Evolutionary conservation across 352 stramenopile genomes (phyloP).

Genomic region (Phytopythium cucurbitacearum): DNA sequence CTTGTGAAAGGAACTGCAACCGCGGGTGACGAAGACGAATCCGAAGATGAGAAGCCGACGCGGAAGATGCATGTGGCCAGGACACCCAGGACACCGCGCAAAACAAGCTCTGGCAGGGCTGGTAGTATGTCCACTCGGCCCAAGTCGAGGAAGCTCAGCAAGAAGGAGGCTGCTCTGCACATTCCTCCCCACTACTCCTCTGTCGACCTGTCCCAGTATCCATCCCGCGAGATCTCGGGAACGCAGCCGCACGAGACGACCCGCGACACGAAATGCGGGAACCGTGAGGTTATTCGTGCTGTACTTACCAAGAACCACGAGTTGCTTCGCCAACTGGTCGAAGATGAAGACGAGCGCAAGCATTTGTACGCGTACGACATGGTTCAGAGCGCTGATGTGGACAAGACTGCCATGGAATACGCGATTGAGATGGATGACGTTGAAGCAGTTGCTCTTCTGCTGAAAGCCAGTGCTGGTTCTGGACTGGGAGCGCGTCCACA

Average conservation of each 20-base stretch:
- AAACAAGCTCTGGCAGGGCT: too few species aligned
- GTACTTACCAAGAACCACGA: constrained; percentile 68
- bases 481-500: constrained; percentile 35
- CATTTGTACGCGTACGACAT: constrained; percentile 43
- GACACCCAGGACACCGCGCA: too few species aligned
- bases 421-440: constrained; percentile 58
- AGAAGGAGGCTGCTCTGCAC: constrained; percentile 21
- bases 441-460: constrained; percentile 26
- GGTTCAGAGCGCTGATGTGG: constrained; percentile 34
- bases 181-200: constrained; percentile 44
- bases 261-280: constrained; percentile 40
- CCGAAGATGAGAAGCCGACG: constrained; percentile 48
- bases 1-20: constrained; percentile 5
- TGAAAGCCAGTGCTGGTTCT: constrained; percentile 37
- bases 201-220: constrained; percentile 41
- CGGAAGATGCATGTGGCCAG: background rate
- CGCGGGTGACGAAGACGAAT: constrained; percentile 26
- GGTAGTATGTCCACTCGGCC: background rate
- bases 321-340: constrained; percentile 43
- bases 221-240: constrained; percentile 46
- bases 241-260: constrained; percentile 27
- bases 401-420: constrained; percentile 47
- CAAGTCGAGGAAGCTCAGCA: constrained; percentile 30
- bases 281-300: constrained; percentile 59
- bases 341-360: constrained; percentile 39